These are phyloP conservation scores for Taphrina flavorubra DNA, from an alignment of 1,139 yeast genomes.

Conservation along the genomic window DNA sequence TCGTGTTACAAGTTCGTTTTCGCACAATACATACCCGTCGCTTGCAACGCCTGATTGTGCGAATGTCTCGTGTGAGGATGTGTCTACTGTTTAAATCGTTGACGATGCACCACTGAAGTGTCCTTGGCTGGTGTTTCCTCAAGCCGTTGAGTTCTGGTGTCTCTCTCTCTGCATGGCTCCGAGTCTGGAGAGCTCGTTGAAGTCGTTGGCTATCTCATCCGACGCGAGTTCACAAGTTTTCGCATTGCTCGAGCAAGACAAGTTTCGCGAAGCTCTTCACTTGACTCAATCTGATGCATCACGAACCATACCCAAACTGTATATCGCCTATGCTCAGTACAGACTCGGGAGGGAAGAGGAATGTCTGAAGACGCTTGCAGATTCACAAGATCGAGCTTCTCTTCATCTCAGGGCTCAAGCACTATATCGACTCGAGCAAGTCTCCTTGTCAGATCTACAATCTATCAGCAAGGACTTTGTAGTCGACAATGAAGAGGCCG, in stretches of 20 bases:
- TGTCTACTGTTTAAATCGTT: no score
- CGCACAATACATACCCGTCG: no score
- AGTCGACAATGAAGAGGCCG: slow-evolving; percentile 31
- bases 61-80: no score
- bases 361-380: slow-evolving; percentile 17
- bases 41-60: no score
- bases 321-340: slow-evolving; percentile 33
- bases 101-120: background rate
- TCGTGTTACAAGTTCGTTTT: no score
- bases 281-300: background rate
- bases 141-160: no score
- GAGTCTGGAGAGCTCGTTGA: slow-evolving; percentile 10
- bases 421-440: slow-evolving; percentile 24
- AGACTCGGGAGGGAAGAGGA: slow-evolving; percentile 29
- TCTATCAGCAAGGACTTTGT: background rate
- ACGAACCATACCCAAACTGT: background rate
- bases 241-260: slow-evolving; percentile 23
- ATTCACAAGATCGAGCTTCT: slow-evolving; percentile 13
- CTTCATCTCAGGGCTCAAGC: slow-evolving; percentile 33
- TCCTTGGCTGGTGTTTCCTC: background rate
- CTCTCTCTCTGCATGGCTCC: slow-evolving; percentile 9
- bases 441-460: background rate
- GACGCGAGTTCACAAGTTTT: slow-evolving; percentile 2
- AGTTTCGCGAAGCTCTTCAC: slow-evolving; percentile 12
- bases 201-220: slow-evolving; percentile 13